These are phyloP conservation scores for Botrytis medusae DNA, from an alignment of 2,329 filamentous ascomycete species.

Conservation along the genomic window DNA sequence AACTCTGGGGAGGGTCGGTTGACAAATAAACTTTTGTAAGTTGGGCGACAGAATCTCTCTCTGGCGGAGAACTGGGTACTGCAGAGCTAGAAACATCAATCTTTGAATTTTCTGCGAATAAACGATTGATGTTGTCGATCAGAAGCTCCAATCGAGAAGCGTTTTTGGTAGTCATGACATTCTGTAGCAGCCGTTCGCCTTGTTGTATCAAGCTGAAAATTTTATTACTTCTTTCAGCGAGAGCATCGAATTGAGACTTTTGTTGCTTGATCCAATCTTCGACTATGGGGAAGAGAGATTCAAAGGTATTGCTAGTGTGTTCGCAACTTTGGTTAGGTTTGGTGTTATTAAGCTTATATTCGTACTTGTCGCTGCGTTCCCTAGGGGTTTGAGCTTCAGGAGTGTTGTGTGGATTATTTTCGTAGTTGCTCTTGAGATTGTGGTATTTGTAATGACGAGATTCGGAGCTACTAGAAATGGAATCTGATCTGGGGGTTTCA, in stretches of 20 bases:
- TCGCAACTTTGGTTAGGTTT: not conserved
- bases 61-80: not conserved
- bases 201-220: not conserved
- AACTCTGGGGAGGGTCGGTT: not conserved
- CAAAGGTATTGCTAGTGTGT: not conserved
- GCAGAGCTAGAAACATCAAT: not conserved
- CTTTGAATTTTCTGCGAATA: not conserved
- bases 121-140: not conserved
- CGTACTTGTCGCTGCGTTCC: not conserved
- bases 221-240: not conserved
- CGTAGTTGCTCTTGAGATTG: not conserved
- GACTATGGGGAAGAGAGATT: not conserved
- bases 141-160: not conserved
- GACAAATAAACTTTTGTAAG: not conserved
- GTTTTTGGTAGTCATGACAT: not conserved
- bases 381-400: not conserved
- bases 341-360: not conserved
- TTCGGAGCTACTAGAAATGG: not conserved
- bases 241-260: not conserved
- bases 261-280: slow-evolving; percentile 8
- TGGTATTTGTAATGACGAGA: not conserved
- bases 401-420: not conserved
- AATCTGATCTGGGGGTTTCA: not conserved
- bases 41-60: not conserved
- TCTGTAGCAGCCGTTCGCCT: slow-evolving; percentile 3